These are phyloP conservation scores for Gorgonomyces haynaldii DNA, from an alignment of 192 early-diverging fungal species.

Conservation along the genomic window DNA sequence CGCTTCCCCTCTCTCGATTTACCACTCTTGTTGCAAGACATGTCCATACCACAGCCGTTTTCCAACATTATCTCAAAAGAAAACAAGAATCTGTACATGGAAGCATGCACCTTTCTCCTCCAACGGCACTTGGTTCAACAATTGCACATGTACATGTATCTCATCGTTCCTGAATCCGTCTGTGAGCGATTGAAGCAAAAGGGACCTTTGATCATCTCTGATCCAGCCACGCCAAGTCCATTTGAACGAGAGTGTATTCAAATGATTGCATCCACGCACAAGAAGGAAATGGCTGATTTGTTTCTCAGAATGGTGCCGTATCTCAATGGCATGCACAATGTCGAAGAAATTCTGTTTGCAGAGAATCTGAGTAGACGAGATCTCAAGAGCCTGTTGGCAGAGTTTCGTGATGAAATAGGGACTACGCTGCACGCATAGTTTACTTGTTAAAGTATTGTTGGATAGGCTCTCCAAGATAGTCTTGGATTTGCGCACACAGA, in stretches of 20 bases:
- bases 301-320: conserved; percentile 53
- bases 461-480: conserved; percentile 79
- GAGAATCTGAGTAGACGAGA: conserved; percentile 37
- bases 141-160: conserved; percentile 62
- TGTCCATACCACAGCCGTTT: conserved; percentile 47
- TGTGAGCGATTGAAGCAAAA: conserved; percentile 1
- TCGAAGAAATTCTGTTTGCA: conserved; percentile 68
- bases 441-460: conserved; percentile 57
- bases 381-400: background rate
- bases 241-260: conserved; percentile 19
- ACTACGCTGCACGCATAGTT: conserved; percentile 5
- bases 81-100: conserved; percentile 56
- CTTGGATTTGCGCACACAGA: conserved; percentile 75
- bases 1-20: conserved; percentile 49
- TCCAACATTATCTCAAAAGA: conserved; percentile 46
- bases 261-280: conserved; percentile 33
- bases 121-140: conserved; percentile 67
- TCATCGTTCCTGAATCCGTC: background rate
- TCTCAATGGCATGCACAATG: conserved; percentile 62
- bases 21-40: conserved; percentile 38
- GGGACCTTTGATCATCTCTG: background rate
- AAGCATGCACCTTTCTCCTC: conserved; percentile 70
- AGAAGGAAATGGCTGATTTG: conserved; percentile 29
- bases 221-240: conserved; percentile 3
- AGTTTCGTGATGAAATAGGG: conserved; percentile 3